Conservation (phyloP, 31 red algal genomes). For the Asparagopsis taxiformis region DNA sequence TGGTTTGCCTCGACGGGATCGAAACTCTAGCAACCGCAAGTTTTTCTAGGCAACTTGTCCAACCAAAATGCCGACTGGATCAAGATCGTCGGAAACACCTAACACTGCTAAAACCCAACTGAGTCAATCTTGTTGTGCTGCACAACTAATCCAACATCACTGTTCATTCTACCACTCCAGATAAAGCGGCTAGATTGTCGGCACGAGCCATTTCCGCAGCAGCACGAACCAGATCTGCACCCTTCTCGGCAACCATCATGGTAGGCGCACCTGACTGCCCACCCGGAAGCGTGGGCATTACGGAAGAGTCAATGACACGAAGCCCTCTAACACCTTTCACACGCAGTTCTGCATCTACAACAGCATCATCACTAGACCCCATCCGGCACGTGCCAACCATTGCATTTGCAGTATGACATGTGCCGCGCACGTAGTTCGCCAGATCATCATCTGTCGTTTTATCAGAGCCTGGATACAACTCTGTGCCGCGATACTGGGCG, state of each 20-base stretch:
- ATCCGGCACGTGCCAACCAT: conserved; percentile 92
- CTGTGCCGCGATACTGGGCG: conserved; percentile 63
- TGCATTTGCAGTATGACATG: conserved; percentile 94
- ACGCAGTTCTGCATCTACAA: conserved; percentile 81
- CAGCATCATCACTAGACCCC: conserved; percentile 62
- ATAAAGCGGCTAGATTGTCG: no score
- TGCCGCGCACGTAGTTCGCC: conserved; percentile 60
- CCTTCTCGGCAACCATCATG: conserved; percentile 97
- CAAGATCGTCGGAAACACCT: no score
- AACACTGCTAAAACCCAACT: no score
- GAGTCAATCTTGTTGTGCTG: no score
- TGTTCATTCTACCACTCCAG: no score
- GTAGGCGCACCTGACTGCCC: conserved; percentile 95
- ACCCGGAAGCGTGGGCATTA: conserved; percentile 90
- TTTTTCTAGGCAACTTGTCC: no score
- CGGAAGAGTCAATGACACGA: conserved; percentile 87
- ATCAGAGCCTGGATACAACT: conserved; percentile 65
- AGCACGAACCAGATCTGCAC: conserved; percentile 77
- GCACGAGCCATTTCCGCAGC: no score
- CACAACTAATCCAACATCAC: no score
- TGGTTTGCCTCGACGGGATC: no score
- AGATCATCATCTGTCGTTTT: conserved; percentile 55
- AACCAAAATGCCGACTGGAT: no score
- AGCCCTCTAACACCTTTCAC: conserved; percentile 80
- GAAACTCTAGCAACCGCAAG: no score